phyloP scores from a whole-genome alignment of 148 eudicot species.

The Mesembryanthemum crystallinum region DNA sequence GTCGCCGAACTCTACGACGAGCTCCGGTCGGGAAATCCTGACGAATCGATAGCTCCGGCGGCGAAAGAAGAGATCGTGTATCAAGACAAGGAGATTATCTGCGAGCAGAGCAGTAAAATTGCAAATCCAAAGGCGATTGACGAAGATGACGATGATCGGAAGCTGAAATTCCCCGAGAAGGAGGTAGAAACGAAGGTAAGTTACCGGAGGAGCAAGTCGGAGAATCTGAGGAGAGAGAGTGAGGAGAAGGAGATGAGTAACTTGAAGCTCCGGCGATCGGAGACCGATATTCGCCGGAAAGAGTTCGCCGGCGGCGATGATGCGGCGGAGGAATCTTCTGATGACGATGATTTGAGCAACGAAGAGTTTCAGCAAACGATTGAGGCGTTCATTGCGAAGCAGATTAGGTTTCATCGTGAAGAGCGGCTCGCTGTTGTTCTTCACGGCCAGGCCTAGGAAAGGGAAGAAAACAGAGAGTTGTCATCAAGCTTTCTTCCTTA shows the following conservation, averaged over 20 bases:
- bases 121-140: not conserved
- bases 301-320: conserved; percentile 12
- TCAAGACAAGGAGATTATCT: conserved; percentile 62
- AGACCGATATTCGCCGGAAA: conserved; percentile 46
- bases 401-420: conserved; percentile 62
- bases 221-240: conserved; percentile 28
- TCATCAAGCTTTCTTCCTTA: not conserved
- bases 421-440: conserved; percentile 68
- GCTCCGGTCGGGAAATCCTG: conserved; percentile 22
- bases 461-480: conserved; percentile 1
- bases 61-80: conserved; percentile 34
- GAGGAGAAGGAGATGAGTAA: not conserved
- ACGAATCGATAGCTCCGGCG: conserved; percentile 10
- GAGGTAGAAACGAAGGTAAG: conserved; percentile 3
- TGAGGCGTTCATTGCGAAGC: conserved; percentile 83
- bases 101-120: conserved; percentile 33
- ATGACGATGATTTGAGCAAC: conserved; percentile 52
- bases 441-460: conserved; percentile 32
- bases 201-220: conserved; percentile 49
- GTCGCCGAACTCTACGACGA: conserved; percentile 38
- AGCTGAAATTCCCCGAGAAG: not conserved
- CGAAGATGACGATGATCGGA: conserved; percentile 10
- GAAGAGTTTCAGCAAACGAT: conserved; percentile 75
- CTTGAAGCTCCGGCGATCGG: conserved; percentile 48
- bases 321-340: conserved; percentile 20